Evolutionary conservation across 176 grass and related monocot species (phyloP), one percentile per base, ranked within the genome.

Genomic region (Pontederia paniculata): DNA sequence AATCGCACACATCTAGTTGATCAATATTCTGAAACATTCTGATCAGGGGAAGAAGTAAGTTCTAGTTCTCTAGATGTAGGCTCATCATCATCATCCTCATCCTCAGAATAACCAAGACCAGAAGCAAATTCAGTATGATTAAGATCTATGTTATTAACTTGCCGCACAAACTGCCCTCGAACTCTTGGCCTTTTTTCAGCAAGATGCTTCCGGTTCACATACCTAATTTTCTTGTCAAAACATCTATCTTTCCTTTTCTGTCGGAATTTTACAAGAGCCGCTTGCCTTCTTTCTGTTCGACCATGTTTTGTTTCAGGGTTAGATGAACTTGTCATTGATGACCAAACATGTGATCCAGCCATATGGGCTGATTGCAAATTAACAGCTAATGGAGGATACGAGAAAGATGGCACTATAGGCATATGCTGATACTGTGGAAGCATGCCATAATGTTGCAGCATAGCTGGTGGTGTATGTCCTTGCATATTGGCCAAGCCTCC

Each of bases 171-270:
- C n/a, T 97, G 93, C 15, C 93, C 93, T 61, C 83, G 73, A 23
- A 97, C 75, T 55, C 86, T 87, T 4, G 69, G 93, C 77, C 93
- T 91, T 2, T 75, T 88, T 65, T 97, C 83, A 47, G 93, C 93
- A 57, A 91, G 74, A 58, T 72, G 80, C 74, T 97, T 97, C 44
- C 86, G 25, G 56, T 88, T 97, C 44, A 77, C 70, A 71, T 97
- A 97, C 50, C 93, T 88, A 62, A 97, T 88, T 58, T 97, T 97
- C 80, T 97, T 97, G 61, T 97, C 83, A 62, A 97, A 97, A 58
- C 93, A 91, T 10, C 83, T 81, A 9, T 87, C 86, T 60, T 91
- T 97, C 54, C 86, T 82, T 79, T 97, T 97, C 63, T 67, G 80
- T 69, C 86, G 88, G 68, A 91, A 97, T 54, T 97, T 97, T n/a